A percentile compares a stretch with the other conserved stretches of the same genome.
Evolutionary conservation across 345 rosid species (phyloP).

Genomic region (Moricandia moricandioides): DNA sequence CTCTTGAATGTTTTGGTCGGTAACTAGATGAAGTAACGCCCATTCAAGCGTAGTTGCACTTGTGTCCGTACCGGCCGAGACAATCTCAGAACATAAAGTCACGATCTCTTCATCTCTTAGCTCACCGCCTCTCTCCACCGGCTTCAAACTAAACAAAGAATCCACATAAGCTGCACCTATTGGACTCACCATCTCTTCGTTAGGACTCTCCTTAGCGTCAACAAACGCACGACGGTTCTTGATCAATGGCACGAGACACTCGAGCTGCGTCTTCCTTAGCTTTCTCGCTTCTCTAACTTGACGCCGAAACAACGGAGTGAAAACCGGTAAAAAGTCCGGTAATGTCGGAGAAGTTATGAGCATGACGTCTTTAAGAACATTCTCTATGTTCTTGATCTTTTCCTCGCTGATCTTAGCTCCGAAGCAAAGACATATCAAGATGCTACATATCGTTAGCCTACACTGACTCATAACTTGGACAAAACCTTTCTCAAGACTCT

Average conservation of each 20-base stretch:
- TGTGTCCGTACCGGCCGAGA: constrained; percentile 91
- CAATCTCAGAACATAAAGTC: constrained; percentile 75
- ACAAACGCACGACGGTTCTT: constrained; percentile 58
- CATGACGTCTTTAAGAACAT: constrained; percentile 81
- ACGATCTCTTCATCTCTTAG: constrained; percentile 78
- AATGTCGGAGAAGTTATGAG: constrained; percentile 65
- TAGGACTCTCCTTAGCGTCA: constrained; percentile 43
- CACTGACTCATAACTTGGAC: constrained; percentile 79
- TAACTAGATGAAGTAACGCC: constrained; percentile 69
- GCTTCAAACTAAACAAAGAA: constrained; percentile 58
- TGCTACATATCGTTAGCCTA: constrained; percentile 70
- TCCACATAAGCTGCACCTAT: constrained; percentile 91
- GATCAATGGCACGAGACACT: constrained; percentile 73
- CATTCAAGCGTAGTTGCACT: constrained; percentile 83
- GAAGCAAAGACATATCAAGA: constrained; percentile 78
- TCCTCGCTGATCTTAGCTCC: constrained; percentile 82
- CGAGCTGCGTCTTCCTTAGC: constrained; percentile 68
- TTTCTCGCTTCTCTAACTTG: constrained; percentile 64
- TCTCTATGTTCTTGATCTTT: constrained; percentile 58
- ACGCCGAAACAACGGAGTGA: constrained; percentile 65
- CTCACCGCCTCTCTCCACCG: constrained; percentile 42
- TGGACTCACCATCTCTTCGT: constrained; percentile 73
- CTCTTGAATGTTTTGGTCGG: constrained; percentile 66
- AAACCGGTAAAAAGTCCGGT: constrained; percentile 76
- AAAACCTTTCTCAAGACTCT: constrained; percentile 49